These are phyloP conservation scores for Fusarium pseudonygamai DNA, from an alignment of 2,329 filamentous ascomycete species.

Conservation along the genomic window DNA sequence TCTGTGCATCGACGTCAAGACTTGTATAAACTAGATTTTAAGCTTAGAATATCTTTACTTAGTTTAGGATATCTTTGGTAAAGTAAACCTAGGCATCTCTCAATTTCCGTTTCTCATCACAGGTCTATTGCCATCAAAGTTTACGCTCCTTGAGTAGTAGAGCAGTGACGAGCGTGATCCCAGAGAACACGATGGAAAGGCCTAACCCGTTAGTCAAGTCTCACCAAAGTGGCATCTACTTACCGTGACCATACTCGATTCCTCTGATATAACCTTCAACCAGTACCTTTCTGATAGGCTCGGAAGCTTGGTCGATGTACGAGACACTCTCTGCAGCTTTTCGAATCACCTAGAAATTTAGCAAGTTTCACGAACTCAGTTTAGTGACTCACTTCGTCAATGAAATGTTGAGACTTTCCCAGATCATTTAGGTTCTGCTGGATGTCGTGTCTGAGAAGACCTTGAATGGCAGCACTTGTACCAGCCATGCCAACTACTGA, in stretches of 20 bases:
- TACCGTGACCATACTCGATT: slow-evolving; percentile 34
- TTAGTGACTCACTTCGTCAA: slow-evolving; percentile 15
- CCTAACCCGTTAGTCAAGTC: not conserved
- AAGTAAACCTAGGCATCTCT: too few relatives aligned
- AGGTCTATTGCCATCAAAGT: not conserved
- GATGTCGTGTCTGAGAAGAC: slow-evolving; percentile 8
- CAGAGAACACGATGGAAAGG: not conserved
- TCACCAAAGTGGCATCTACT: fast-evolving
- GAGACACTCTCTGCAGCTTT: slow-evolving; percentile 33
- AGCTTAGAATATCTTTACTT: too few relatives aligned
- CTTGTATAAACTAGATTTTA: too few relatives aligned
- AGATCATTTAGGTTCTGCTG: slow-evolving; percentile 9
- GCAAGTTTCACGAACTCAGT: fast-evolving
- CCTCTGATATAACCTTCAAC: slow-evolving; percentile 28
- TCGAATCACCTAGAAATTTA: slow-evolving; percentile 20
- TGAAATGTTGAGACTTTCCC: slow-evolving; percentile 10
- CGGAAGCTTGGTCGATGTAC: slow-evolving; percentile 29
- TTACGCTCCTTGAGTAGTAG: not conserved
- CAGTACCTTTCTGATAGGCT: slow-evolving; percentile 3
- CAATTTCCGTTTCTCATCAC: too few relatives aligned
- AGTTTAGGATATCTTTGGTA: too few relatives aligned
- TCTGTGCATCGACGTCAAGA: too few relatives aligned
- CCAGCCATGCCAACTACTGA: slow-evolving; percentile 51
- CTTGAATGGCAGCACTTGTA: slow-evolving; percentile 48
- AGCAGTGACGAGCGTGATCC: not conserved